Base-by-base conservation (phyloP, 2,329 filamentous ascomycete genomes). In the Ophiostoma sp. region DNA sequence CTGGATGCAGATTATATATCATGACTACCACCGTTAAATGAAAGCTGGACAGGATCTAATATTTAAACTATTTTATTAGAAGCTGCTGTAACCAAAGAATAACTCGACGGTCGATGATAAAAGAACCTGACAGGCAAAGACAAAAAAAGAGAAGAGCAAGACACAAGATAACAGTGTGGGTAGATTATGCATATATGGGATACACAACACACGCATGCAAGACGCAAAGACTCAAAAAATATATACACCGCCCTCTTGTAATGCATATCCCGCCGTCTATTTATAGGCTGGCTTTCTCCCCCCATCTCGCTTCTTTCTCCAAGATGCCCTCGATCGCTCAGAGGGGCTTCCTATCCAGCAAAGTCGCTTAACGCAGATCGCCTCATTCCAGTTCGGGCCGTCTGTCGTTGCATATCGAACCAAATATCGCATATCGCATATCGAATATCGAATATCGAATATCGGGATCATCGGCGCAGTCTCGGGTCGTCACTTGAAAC, bases 151-250 rank as follows among this genome's bases (percentile, higher is more conserved):
- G 12, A 60, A 62, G 18, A 58, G 36, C 38, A 18, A n/a, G 41
- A 44, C 18, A 66, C 38, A n/a, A 38, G 64, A 58, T 49, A 60
- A 52, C 55, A 62, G 36, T 38, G 55, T 60, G 16, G 55, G 36
- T 62, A 62, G 58, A 18, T 62, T 41, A 36, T 62, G 38, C 36
- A 41, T 42, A 42, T 42, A 27, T 42, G 5, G 42, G 14, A 42
- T 40, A 63, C 60, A 63, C 38, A 42, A 42, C 55, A 42, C 55
- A 63, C 60, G 60, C 60, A 63, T 63, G 60, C 60, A 42, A 63
- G 60, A 63, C 60, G 60, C 38, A 42, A 62, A 63, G 60, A 63
- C 60, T 63, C 40, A 40, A 63, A 63, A 63, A 44, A 63, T 63
- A 63, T 63, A 63, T 63, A 63, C 60, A 63, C 60, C 60, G 60